Evolutionary conservation across 169 alveolate species (phyloP).

Genomic region (Ichthyophthirius multifiliis): DNA sequence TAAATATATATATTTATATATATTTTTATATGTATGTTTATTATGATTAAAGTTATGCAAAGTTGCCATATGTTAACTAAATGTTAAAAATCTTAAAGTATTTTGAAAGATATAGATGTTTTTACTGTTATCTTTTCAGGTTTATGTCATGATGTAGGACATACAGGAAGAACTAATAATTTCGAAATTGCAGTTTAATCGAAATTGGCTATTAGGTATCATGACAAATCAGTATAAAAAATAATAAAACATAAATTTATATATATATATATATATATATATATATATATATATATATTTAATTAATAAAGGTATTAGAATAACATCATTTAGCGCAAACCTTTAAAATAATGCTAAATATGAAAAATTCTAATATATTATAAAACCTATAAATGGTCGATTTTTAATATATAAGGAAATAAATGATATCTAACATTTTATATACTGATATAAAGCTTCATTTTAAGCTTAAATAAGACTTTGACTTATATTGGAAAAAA

Average conservation of each 20-base stretch:
- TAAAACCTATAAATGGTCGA: background rate
- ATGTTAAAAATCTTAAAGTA: background rate
- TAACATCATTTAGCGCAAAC: slow-evolving; percentile 24
- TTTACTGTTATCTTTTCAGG: slow-evolving; percentile 15
- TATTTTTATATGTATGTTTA: background rate
- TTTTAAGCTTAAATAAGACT: background rate
- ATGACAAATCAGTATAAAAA: slow-evolving; percentile 15
- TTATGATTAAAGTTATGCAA: slow-evolving; percentile 9
- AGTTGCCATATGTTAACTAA: slow-evolving; percentile 5
- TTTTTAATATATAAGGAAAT: background rate
- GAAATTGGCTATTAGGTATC: slow-evolving; percentile 30
- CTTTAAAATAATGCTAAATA: background rate
- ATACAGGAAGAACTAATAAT: slow-evolving; percentile 25
- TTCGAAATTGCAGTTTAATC: slow-evolving; percentile 7
- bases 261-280: no score
- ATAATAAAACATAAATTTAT: background rate
- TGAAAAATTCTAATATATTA: background rate
- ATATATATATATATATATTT: background rate
- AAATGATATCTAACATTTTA: slow-evolving; percentile 12
- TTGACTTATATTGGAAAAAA: background rate
- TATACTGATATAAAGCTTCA: slow-evolving; percentile 19
- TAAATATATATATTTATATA: background rate
- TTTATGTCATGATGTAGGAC: slow-evolving; percentile 34
- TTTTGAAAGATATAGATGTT: slow-evolving; percentile 13
- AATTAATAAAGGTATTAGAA: slow-evolving; percentile 3